phyloP scores from a whole-genome alignment of 371 early-diverging fungal species.

The Umbelopsis sp. region DNA sequence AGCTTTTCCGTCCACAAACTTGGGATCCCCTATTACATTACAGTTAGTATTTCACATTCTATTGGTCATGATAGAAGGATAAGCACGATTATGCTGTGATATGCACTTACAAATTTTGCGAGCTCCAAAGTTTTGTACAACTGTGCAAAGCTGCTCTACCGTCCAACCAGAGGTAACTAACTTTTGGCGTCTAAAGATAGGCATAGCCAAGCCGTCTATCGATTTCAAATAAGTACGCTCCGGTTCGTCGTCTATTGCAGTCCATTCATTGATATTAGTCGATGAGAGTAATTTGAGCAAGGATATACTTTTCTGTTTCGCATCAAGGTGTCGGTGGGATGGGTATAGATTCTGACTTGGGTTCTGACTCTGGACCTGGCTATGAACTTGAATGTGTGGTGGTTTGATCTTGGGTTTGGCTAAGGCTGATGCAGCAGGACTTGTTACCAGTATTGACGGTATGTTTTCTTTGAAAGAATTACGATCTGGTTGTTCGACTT shows the following conservation, averaged over 20 bases:
- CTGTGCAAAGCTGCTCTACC: constrained; percentile 57
- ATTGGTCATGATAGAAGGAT: too few relatives aligned
- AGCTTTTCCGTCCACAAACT: constrained; percentile 54
- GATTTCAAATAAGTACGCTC: constrained; percentile 48
- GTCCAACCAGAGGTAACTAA: constrained; percentile 51
- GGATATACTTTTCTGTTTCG: constrained; percentile 31
- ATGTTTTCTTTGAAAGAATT: constrained; percentile 9
- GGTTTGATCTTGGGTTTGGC: background rate
- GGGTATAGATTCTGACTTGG: constrained; percentile 27
- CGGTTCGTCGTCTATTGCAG: constrained; percentile 15
- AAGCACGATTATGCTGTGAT: too few relatives aligned
- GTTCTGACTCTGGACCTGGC: background rate
- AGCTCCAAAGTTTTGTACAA: constrained; percentile 52
- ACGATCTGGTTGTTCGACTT: background rate
- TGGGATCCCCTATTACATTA: constrained; percentile 50
- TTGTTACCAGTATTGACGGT: background rate
- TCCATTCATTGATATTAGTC: constrained; percentile 40
- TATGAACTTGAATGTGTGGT: background rate
- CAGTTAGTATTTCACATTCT: too few relatives aligned
- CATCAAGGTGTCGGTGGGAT: constrained; percentile 34
- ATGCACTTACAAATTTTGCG: constrained; percentile 41
- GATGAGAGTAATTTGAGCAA: constrained; percentile 44
- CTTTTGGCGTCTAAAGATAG: constrained; percentile 56
- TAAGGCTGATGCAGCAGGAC: background rate
- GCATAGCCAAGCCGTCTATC: constrained; percentile 45